A percentile compares a stretch with the other conserved stretches of the same genome.
Evolutionary conservation across 2,329 filamentous ascomycete species (phyloP).

Genomic region (Dothideomycetes sp.): DNA sequence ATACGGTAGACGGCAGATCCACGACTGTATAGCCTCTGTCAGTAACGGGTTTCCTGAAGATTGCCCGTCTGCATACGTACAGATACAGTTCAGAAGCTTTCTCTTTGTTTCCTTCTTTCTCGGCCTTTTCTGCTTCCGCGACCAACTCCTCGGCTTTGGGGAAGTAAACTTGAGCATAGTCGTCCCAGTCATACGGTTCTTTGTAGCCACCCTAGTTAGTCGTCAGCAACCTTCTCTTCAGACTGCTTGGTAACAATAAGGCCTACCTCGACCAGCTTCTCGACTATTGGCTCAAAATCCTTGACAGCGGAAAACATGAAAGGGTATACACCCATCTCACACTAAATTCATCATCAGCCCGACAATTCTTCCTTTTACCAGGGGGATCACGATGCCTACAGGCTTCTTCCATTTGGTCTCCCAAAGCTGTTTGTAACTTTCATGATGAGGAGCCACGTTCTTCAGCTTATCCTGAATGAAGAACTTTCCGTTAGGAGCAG

Average conservation of each 20-base stretch:
- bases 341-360: constrained; percentile 25
- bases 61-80: constrained; percentile 17
- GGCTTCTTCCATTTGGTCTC: constrained; percentile 67
- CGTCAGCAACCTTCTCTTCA: neutral
- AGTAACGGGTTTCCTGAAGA: constrained; percentile 3
- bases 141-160: constrained; percentile 51
- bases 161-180: constrained; percentile 55
- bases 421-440: constrained; percentile 47
- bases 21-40: constrained; percentile 31
- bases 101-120: constrained; percentile 39
- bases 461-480: constrained; percentile 40
- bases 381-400: constrained; percentile 33
- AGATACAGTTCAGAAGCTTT: constrained; percentile 55
- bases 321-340: constrained; percentile 44
- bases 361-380: too few relatives aligned
- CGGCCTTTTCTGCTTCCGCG: constrained; percentile 42
- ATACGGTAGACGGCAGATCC: constrained; percentile 67
- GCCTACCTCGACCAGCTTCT: constrained; percentile 48
- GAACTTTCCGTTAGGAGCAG: constrained; percentile 32
- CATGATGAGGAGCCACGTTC: constrained; percentile 36
- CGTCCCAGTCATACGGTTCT: constrained; percentile 53
- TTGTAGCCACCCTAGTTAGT: constrained; percentile 44
- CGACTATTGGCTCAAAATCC: constrained; percentile 62
- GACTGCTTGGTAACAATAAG: neutral
- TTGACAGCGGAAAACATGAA: constrained; percentile 63